A percentile compares a stretch with the other conserved stretches of the same genome.
Conservation (phyloP, 2,329 filamentous ascomycete genomes). For the Pseudogymnoascus sp. region DNA sequence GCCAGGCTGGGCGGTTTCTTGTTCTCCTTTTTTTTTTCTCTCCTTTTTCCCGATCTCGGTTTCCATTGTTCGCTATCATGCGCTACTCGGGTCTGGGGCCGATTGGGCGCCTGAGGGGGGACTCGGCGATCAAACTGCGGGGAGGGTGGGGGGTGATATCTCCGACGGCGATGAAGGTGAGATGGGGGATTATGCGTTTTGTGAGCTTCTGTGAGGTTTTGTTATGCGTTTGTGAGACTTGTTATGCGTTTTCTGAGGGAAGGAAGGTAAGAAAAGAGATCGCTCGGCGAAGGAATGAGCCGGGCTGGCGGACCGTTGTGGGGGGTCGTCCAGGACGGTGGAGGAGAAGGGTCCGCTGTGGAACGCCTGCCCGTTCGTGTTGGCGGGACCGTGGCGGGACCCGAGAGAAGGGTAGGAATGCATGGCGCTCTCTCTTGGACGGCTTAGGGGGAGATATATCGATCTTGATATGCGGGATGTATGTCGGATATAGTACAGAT, state of each 20-base stretch:
- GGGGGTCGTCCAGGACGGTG: neutral
- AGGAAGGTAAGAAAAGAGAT: neutral
- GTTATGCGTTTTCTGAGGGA: neutral
- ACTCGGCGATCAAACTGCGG: neutral
- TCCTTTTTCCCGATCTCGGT: neutral
- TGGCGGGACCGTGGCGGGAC: neutral
- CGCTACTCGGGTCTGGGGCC: neutral
- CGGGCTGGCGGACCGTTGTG: neutral
- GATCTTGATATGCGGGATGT: neutral
- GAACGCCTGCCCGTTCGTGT: neutral
- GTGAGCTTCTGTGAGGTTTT: neutral
- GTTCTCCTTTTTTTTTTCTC: neutral
- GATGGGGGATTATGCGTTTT: conserved; percentile 4
- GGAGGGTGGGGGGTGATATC: neutral
- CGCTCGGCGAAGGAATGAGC: neutral
- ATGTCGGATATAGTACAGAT: neutral
- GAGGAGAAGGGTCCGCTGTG: neutral
- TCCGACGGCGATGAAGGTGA: neutral
- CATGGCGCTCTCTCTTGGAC: neutral
- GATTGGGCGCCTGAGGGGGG: neutral
- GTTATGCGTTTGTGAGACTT: neutral
- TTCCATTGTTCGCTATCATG: neutral
- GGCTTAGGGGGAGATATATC: neutral
- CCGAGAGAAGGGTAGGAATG: neutral
- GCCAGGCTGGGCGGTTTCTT: neutral